Base-by-base conservation (phyloP, 2,329 filamentous ascomycete species). In the Aspergillus latus region DNA sequence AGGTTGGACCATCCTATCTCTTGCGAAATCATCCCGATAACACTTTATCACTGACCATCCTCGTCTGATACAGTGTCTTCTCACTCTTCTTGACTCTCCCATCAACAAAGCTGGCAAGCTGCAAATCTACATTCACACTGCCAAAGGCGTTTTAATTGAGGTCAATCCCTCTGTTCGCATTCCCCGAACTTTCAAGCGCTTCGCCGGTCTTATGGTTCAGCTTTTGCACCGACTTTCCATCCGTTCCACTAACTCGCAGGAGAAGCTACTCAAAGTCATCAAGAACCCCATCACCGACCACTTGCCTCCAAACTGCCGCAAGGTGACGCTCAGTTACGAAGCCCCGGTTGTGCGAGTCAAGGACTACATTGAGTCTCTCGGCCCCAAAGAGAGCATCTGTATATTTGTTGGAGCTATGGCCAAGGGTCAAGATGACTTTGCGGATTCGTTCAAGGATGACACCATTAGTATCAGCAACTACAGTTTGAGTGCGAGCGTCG, bases 321-420 rank as follows among this genome's bases (percentile, higher is more conserved):
- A 99, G 78, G 89, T 99, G 60, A 99, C 94, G 0, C 83, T 99
- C 62, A 96, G 92, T 74, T 97, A 95, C 73, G 93, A 99, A 66
- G 88, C 92, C 2, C 87, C 89, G 15, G 85, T 97, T 32, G 89
- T 96, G 46, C 89, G 90, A 47, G 89, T 94, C 34, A 84, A 90
- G 66, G 92, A 97, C 72, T 99, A 96, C 74, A 86, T 99, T 59
- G 85, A 90, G 64, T 85, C 84, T 3, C 80, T 97, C 8, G 85
- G 83, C 10, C 80, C 88, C 48, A 88, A 92, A 68, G 92, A 97
- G 78, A 97, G 93, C 78, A 90, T 97, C 56, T 97, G 93, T 70
- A 93, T 99, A 61, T 97, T 97, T 69, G 91, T 97, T 42, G 94
- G 94, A 66, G 94, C 94, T 66, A 99, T 99, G 93, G 94, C 94